Conservation (phyloP, 768 basidiomycete species). For the Collybia mongolica region DNA sequence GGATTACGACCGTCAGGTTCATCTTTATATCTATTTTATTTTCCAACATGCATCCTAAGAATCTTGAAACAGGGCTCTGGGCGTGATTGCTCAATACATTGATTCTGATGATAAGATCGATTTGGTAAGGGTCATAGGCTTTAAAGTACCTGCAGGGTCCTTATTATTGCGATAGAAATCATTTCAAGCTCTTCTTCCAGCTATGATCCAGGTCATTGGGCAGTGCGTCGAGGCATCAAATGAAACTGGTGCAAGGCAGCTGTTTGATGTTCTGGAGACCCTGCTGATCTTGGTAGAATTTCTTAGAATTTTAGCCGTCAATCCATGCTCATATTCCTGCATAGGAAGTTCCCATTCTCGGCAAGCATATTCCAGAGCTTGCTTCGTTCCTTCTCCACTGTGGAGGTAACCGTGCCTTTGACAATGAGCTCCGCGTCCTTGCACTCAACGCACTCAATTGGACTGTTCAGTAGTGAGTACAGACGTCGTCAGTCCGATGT, state of each 20-base stretch:
- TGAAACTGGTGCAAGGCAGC: conserved; percentile 78
- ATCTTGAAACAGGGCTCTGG: conserved; percentile 59
- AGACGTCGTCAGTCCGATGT: not conserved
- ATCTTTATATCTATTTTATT: conserved; percentile 16
- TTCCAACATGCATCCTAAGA: not conserved
- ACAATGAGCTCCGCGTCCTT: conserved; percentile 81
- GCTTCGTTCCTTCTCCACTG: conserved; percentile 85
- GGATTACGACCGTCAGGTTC: conserved; percentile 84
- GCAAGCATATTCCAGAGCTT: conserved; percentile 84
- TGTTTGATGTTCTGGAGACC: conserved; percentile 96
- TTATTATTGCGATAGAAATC: conserved; percentile 52
- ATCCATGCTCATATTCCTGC: conserved; percentile 3
- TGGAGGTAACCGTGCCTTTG: conserved; percentile 75
- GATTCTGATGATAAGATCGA: conserved; percentile 84
- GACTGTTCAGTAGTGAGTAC: conserved; percentile 90
- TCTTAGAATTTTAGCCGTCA: not conserved
- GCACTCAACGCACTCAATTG: conserved; percentile 93
- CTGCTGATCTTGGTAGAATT: conserved; percentile 81
- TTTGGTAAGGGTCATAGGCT: conserved; percentile 53
- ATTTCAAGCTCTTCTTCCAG: conserved; percentile 84
- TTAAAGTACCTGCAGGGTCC: not conserved
- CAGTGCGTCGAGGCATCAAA: conserved; percentile 79
- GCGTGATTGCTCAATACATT: conserved; percentile 91
- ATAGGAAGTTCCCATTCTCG: conserved; percentile 91
- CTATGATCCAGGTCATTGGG: conserved; percentile 86